Evolutionary conservation across 179 eudicot genomes (phyloP).

Genomic region (Sideroxylon spinosum): DNA sequence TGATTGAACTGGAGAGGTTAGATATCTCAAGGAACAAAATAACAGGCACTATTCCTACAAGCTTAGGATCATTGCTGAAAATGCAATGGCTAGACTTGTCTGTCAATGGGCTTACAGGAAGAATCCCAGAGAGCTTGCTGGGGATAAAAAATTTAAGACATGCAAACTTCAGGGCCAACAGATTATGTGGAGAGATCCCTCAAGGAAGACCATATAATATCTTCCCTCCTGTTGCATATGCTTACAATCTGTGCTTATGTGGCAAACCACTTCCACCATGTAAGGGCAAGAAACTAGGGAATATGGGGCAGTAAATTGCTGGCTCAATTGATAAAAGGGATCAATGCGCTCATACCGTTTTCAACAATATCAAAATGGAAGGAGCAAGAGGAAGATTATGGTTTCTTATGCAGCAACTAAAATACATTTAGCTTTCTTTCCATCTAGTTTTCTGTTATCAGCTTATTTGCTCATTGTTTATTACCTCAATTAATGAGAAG

Average conservation of each 20-base stretch:
- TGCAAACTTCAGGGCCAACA: conserved; percentile 66
- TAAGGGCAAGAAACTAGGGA: conserved; percentile 31
- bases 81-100: conserved; percentile 81
- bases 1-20: conserved; percentile 47
- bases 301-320: conserved; percentile 48
- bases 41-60: conserved; percentile 56
- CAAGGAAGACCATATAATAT: conserved; percentile 72
- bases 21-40: conserved; percentile 61
- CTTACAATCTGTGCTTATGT: conserved; percentile 76
- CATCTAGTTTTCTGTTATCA: neutral
- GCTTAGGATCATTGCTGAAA: conserved; percentile 48
- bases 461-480: neutral
- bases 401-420: neutral
- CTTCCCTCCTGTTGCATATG: conserved; percentile 61
- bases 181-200: conserved; percentile 69
- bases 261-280: conserved; percentile 83
- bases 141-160: conserved; percentile 48
- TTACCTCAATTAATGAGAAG: neutral
- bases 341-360: conserved; percentile 5
- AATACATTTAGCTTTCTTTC: neutral
- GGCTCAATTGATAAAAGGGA: conserved; percentile 26
- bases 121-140: conserved; percentile 57
- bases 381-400: neutral
- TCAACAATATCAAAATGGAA: conserved; percentile 10
- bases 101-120: conserved; percentile 50